These are phyloP conservation scores for Mangifera indica DNA, from an alignment of 345 rosid species.

Conservation along the genomic window DNA sequence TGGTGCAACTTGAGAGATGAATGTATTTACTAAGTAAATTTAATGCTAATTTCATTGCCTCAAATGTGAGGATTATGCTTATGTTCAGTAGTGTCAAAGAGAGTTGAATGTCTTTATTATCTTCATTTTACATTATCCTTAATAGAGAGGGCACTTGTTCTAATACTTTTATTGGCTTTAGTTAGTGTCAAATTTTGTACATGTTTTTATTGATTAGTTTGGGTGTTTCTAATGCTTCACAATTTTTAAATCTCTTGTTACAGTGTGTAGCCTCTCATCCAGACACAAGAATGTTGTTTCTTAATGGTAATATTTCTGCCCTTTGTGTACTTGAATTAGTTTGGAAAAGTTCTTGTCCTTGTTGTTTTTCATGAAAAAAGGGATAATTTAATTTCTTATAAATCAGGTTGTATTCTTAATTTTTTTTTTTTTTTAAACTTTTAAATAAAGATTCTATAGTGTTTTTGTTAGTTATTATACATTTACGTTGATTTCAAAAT, in stretches of 20 bases:
- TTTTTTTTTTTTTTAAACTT: too few relatives aligned
- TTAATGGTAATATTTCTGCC: slow-evolving; percentile 61
- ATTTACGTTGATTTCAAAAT: not conserved
- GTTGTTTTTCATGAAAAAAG: not conserved
- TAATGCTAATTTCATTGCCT: not conserved
- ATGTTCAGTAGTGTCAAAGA: not conserved
- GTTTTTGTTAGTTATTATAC: not conserved
- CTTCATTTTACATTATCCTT: not conserved
- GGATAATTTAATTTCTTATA: not conserved
- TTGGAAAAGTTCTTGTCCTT: not conserved
- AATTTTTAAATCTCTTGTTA: slow-evolving; percentile 24
- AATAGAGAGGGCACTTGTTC: not conserved
- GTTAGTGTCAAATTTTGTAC: not conserved
- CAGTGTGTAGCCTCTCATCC: slow-evolving; percentile 99
- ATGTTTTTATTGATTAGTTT: not conserved
- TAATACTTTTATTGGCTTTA: not conserved
- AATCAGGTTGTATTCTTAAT: not conserved
- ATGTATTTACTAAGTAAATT: not conserved
- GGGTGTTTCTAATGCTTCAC: slow-evolving; percentile 12
- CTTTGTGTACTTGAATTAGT: slow-evolving; percentile 8
- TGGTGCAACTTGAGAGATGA: not conserved
- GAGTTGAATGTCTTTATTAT: not conserved
- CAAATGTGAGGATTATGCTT: not conserved
- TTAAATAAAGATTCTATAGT: not conserved
- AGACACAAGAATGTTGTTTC: slow-evolving; percentile 89